phyloP scores from a whole-genome alignment of 106 monocot species.

The Platanthera guangdongensis region DNA sequence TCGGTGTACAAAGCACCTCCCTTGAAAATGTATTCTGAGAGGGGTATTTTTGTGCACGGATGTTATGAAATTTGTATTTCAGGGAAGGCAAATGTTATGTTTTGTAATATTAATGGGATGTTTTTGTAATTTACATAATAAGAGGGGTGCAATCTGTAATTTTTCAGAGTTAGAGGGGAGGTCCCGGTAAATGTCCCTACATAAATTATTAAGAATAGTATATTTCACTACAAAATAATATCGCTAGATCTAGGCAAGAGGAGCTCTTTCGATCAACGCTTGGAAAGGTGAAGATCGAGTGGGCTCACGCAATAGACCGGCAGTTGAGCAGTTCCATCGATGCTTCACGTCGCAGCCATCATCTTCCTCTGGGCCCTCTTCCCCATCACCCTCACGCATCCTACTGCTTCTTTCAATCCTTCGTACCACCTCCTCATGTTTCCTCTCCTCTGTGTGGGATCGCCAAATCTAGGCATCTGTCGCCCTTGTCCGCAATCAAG shows the following conservation, averaged over 20 bases:
- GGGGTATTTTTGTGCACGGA: too few species aligned
- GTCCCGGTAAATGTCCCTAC: too few species aligned
- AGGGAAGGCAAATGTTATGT: too few species aligned
- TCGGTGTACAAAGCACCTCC: too few species aligned
- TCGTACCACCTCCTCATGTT: slow-evolving; percentile 16
- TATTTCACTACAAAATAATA: too few species aligned
- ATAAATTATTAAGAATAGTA: too few species aligned
- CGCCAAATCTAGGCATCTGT: slow-evolving; percentile 27
- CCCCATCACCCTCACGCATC: slow-evolving; percentile 29
- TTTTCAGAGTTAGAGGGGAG: too few species aligned
- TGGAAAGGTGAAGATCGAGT: slow-evolving; percentile 45
- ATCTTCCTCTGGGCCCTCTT: slow-evolving; percentile 41
- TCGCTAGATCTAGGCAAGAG: not conserved
- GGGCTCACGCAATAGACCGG: slow-evolving; percentile 24
- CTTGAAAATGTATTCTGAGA: too few species aligned
- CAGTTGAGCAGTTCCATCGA: slow-evolving; percentile 23
- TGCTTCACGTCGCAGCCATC: slow-evolving; percentile 44
- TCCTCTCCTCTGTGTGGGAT: slow-evolving; percentile 27
- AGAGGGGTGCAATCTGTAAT: too few species aligned
- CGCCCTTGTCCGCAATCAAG: slow-evolving; percentile 8
- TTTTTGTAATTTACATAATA: too few species aligned
- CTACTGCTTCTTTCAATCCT: slow-evolving; percentile 32
- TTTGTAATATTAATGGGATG: too few species aligned
- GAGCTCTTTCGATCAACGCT: slow-evolving; percentile 34
- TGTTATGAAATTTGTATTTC: too few species aligned